Conservation (phyloP, 2,329 filamentous ascomycete genomes). For the Aspergillus fructus region DNA sequence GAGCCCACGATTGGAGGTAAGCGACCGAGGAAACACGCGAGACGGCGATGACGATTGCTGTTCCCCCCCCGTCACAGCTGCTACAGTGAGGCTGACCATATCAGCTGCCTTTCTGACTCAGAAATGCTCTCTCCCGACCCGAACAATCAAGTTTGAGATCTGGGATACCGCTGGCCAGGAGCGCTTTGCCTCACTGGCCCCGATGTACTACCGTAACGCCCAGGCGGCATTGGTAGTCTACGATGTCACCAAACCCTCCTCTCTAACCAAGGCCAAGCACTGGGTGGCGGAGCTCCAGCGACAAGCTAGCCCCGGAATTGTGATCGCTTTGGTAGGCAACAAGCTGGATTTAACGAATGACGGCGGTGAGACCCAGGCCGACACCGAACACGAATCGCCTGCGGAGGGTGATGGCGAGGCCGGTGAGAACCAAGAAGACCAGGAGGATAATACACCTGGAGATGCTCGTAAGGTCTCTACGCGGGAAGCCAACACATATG, state of each 20-base stretch:
- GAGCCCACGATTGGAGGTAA: slow-evolving; percentile 97
- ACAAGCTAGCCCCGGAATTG: slow-evolving; percentile 92
- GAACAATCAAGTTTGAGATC: slow-evolving; percentile 79
- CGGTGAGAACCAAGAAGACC: slow-evolving; percentile 53
- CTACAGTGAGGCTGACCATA: neutral
- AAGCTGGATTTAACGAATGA: slow-evolving; percentile 82
- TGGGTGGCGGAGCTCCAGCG: slow-evolving; percentile 98
- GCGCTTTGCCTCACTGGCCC: slow-evolving; percentile 91
- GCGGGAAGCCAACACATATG: slow-evolving; percentile 89
- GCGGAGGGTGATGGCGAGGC: slow-evolving; percentile 40
- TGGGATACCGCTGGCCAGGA: slow-evolving; percentile 99
- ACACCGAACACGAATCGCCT: slow-evolving; percentile 39
- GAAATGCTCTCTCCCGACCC: slow-evolving; percentile 92
- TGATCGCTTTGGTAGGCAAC: slow-evolving; percentile 96
- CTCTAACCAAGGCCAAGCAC: slow-evolving; percentile 94
- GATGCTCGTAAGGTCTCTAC: slow-evolving; percentile 86
- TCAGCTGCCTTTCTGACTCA: slow-evolving; percentile 95
- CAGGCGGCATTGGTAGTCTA: slow-evolving; percentile 97
- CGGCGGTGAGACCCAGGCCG: slow-evolving; percentile 40
- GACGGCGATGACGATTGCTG: neutral
- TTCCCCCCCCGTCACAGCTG: neutral
- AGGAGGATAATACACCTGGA: slow-evolving; percentile 61
- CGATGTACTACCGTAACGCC: slow-evolving; percentile 99
- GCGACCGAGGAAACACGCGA: slow-evolving; percentile 6
- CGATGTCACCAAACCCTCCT: slow-evolving; percentile 95